Evolutionary conservation across 2,329 filamentous ascomycete genomes (phyloP).

Genomic region (Magnaporthiopsis incrustans): DNA sequence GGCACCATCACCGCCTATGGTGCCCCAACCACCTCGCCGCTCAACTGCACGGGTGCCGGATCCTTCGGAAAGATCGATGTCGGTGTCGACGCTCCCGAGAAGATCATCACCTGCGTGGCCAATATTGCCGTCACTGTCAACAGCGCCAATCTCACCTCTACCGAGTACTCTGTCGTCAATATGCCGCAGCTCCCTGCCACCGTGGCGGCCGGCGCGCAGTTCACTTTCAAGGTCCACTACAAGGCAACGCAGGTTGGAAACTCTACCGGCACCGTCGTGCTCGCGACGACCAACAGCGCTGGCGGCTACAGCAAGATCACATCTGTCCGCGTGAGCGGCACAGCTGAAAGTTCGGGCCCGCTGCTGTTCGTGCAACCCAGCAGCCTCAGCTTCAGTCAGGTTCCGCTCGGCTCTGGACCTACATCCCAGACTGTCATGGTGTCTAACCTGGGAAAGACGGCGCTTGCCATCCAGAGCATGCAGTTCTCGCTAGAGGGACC

Average conservation of each 20-base stretch:
- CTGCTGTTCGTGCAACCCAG: conserved; percentile 40
- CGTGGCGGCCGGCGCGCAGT: conserved; percentile 27
- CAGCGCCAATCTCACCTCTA: conserved; percentile 26
- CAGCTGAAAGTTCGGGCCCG: conserved; percentile 35
- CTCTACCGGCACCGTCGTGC: conserved; percentile 35
- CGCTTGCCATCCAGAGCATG: conserved; percentile 35
- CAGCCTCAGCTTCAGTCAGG: conserved; percentile 38
- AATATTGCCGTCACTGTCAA: conserved; percentile 34
- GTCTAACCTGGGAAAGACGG: conserved; percentile 39
- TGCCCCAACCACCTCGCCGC: conserved; percentile 42
- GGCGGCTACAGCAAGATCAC: conserved; percentile 38
- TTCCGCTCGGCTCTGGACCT: conserved; percentile 34
- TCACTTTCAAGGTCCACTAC: conserved; percentile 37
- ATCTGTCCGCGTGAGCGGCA: conserved; percentile 38
- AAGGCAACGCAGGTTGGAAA: conserved; percentile 37
- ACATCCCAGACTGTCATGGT: conserved; percentile 36
- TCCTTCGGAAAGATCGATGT: conserved; percentile 38
- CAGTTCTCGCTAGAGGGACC: conserved; percentile 34
- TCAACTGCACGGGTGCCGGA: conserved; percentile 41
- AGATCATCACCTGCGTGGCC: conserved; percentile 39
- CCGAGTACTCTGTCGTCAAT: conserved; percentile 28
- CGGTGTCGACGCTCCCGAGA: conserved; percentile 22
- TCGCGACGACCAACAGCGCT: conserved; percentile 38
- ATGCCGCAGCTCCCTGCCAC: conserved; percentile 22
- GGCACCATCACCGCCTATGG: conserved; percentile 49